These are phyloP conservation scores for Paraphoma sp. DNA, from an alignment of 2,329 filamentous ascomycete species.

Conservation along the genomic window DNA sequence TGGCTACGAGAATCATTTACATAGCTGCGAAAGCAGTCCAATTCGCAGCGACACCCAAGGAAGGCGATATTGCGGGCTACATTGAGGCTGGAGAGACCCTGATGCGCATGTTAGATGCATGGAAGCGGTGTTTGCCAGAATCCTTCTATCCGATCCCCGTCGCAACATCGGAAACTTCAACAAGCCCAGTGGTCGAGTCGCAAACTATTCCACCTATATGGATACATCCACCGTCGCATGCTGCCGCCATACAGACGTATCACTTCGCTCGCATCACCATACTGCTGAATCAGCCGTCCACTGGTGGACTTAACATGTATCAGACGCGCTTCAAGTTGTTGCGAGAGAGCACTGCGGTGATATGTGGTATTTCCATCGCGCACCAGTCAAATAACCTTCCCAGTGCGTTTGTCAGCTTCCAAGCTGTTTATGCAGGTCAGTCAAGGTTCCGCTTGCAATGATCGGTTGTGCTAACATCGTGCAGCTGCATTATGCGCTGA, in stretches of 20 bases:
- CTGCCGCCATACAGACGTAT: slow-evolving; percentile 59
- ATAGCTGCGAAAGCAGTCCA: slow-evolving; percentile 64
- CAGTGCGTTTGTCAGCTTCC: slow-evolving; percentile 38
- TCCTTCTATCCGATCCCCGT: slow-evolving; percentile 53
- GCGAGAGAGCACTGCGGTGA: slow-evolving; percentile 55
- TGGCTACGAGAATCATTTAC: slow-evolving; percentile 62
- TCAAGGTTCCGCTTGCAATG: background rate
- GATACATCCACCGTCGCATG: slow-evolving; percentile 40
- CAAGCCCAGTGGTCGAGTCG: slow-evolving; percentile 4
- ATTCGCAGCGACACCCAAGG: slow-evolving; percentile 60
- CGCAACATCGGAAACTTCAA: slow-evolving; percentile 11
- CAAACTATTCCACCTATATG: slow-evolving; percentile 24
- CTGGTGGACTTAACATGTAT: slow-evolving; percentile 57
- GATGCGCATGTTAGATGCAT: slow-evolving; percentile 58
- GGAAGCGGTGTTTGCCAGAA: slow-evolving; percentile 52
- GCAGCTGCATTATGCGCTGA: slow-evolving; percentile 28
- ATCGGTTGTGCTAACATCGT: background rate
- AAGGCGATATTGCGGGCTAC: slow-evolving; percentile 42
- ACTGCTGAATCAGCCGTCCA: slow-evolving; percentile 59
- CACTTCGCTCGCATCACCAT: slow-evolving; percentile 61
- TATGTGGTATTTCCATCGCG: slow-evolving; percentile 59
- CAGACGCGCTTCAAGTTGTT: slow-evolving; percentile 53
- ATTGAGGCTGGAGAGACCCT: slow-evolving; percentile 56
- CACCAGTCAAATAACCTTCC: slow-evolving; percentile 35
- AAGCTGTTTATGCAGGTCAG: slow-evolving; percentile 41